Evolutionary conservation across 768 basidiomycete species (phyloP).

Genomic region (Lyophyllum atratum): DNA sequence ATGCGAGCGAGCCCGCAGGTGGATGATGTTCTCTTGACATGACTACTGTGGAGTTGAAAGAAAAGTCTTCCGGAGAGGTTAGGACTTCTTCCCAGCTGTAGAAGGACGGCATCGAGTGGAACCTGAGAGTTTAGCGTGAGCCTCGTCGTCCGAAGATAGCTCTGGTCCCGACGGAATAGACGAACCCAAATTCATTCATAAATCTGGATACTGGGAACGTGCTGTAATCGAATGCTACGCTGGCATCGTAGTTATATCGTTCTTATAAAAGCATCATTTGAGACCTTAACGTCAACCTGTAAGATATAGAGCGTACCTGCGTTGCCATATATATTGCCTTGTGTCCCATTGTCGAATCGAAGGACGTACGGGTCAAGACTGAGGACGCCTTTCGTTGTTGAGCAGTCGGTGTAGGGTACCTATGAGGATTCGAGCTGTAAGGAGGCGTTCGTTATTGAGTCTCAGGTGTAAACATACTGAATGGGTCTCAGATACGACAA

Average conservation of each 20-base stretch:
- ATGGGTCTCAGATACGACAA: slow-evolving; percentile 49
- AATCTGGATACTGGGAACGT: slow-evolving; percentile 55
- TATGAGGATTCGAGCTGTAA: slow-evolving; percentile 14
- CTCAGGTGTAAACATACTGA: slow-evolving; percentile 34
- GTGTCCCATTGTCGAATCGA: slow-evolving; percentile 50
- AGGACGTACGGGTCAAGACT: slow-evolving; percentile 56
- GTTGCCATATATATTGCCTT: slow-evolving; percentile 58
- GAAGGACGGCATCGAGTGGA: slow-evolving; percentile 66
- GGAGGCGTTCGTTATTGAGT: neutral
- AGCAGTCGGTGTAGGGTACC: slow-evolving; percentile 63
- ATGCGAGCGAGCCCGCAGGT: slow-evolving; percentile 50
- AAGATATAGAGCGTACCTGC: slow-evolving; percentile 32
- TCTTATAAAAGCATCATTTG: slow-evolving; percentile 33
- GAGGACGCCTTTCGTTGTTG: slow-evolving; percentile 58
- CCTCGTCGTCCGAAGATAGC: neutral
- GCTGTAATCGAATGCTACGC: slow-evolving; percentile 52
- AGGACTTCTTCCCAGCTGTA: slow-evolving; percentile 63
- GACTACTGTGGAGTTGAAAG: slow-evolving; percentile 59
- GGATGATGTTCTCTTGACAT: slow-evolving; percentile 59
- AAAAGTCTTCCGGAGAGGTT: slow-evolving; percentile 48
- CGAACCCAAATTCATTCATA: slow-evolving; percentile 61
- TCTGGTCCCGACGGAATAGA: neutral
- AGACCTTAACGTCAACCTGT: neutral
- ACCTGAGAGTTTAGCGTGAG: slow-evolving; percentile 29
- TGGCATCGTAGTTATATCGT: slow-evolving; percentile 57